phyloP scores from a whole-genome alignment of 2,329 filamentous ascomycete genomes.

The Fusarium mangiferae region DNA sequence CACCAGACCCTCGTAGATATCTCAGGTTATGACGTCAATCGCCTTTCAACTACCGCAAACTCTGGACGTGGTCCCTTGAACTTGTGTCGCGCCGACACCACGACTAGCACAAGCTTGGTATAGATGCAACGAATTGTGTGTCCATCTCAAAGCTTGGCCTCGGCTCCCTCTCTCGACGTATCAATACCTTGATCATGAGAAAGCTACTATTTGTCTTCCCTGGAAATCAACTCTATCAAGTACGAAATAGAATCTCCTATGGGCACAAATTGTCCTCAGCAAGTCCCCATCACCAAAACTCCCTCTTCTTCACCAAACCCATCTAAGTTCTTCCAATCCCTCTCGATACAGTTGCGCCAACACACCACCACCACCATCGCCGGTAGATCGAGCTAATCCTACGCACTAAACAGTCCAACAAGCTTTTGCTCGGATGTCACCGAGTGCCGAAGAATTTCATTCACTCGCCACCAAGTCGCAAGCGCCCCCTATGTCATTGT shows the following conservation, averaged over 20 bases:
- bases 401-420: conserved; percentile 9
- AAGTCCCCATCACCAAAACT: not conserved
- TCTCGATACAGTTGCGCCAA: not conserved
- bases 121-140: not conserved
- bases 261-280: not conserved
- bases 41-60: not conserved
- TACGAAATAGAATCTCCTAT: not conserved
- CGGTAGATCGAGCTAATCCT: not conserved
- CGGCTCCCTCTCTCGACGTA: not conserved
- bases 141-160: conserved; percentile 2
- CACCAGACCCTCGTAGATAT: conserved; percentile 21
- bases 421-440: conserved; percentile 29
- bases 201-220: not conserved
- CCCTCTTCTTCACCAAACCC: not conserved
- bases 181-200: not conserved
- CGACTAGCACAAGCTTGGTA: conserved; percentile 20
- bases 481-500: conserved; percentile 27
- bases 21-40: conserved; percentile 33
- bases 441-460: conserved; percentile 5
- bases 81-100: conserved; percentile 14
- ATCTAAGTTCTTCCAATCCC: not conserved
- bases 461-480: conserved; percentile 13
- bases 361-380: conserved; percentile 14
- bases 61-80: conserved; percentile 26
- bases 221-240: not conserved